These are phyloP conservation scores for Pythium phragmiticola DNA, from an alignment of 352 stramenopile species.

Conservation along the genomic window DNA sequence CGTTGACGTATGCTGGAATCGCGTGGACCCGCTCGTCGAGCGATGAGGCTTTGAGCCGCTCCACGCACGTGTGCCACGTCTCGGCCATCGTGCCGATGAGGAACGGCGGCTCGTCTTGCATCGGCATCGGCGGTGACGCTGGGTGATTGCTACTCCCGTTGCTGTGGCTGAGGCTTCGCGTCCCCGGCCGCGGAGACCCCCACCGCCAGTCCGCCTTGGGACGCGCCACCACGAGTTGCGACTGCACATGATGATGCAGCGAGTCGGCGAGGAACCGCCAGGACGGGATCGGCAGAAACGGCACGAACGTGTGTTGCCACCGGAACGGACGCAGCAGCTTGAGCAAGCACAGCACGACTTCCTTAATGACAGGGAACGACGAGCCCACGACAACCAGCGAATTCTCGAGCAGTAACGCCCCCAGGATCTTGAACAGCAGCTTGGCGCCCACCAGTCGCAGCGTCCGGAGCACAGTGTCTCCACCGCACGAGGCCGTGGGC, in stretches of 20 bases:
- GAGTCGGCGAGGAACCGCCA: conserved; percentile 72
- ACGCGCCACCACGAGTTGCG: conserved; percentile 44
- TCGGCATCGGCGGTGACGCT: neutral
- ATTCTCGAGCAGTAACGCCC: conserved; percentile 68
- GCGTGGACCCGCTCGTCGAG: conserved; percentile 41
- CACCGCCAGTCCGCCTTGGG: conserved; percentile 50
- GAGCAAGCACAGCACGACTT: conserved; percentile 66
- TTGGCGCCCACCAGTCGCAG: conserved; percentile 69
- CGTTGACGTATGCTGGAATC: conserved; percentile 58
- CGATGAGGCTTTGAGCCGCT: conserved; percentile 42
- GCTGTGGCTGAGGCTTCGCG: conserved; percentile 14
- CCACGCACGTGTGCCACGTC: conserved; percentile 66
- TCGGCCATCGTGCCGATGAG: conserved; percentile 63
- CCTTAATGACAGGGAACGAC: conserved; percentile 75
- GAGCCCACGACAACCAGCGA: conserved; percentile 70
- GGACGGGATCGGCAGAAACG: conserved; percentile 71
- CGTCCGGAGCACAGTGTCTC: conserved; percentile 46
- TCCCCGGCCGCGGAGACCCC: conserved; percentile 36
- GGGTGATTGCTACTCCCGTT: conserved; percentile 14
- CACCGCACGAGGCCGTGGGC: conserved; percentile 27
- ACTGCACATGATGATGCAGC: conserved; percentile 51
- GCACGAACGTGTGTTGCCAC: conserved; percentile 79
- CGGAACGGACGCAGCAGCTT: conserved; percentile 76
- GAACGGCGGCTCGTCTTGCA: conserved; percentile 58
- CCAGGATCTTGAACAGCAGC: conserved; percentile 67